Evolutionary conservation across 1,284 basidiomycete genomes (phyloP).

Genomic region (Marasmius fiardii): DNA sequence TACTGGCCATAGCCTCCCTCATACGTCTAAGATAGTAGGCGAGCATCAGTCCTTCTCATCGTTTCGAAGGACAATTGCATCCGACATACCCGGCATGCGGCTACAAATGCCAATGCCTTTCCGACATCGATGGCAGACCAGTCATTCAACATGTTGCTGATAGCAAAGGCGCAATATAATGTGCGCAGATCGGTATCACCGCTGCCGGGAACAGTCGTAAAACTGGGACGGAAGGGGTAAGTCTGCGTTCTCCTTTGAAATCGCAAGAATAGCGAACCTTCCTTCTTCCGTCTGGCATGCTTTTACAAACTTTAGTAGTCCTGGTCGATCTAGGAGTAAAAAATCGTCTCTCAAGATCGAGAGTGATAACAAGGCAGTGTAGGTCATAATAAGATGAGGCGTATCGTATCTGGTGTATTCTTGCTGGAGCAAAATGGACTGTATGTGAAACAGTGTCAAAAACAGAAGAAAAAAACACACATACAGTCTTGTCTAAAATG

Average conservation of each 20-base stretch:
- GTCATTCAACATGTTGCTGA: constrained; percentile 75
- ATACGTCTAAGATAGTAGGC: constrained; percentile 58
- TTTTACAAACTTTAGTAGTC: constrained; percentile 60
- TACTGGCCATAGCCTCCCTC: constrained; percentile 92
- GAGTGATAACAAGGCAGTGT: constrained; percentile 80
- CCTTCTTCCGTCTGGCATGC: constrained; percentile 78
- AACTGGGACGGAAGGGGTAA: constrained; percentile 44
- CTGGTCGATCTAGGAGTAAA: constrained; percentile 57
- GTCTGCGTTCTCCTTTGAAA: neutral
- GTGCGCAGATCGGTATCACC: constrained; percentile 79
- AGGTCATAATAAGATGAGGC: constrained; percentile 90
- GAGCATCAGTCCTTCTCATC: neutral
- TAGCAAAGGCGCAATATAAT: constrained; percentile 85
- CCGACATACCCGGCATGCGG: constrained; percentile 61
- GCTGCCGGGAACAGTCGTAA: constrained; percentile 66
- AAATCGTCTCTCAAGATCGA: constrained; percentile 84
- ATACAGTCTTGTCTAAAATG: neutral
- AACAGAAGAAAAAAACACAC: neutral
- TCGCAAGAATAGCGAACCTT: constrained; percentile 41
- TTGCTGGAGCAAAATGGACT: neutral
- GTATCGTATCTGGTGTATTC: constrained; percentile 36
- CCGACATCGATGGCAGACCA: constrained; percentile 72
- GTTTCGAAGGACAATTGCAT: constrained; percentile 11
- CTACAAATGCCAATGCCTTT: constrained; percentile 60
- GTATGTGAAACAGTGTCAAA: neutral